Conservation (phyloP, 768 basidiomycete genomes). For the Leccinum uliginosum region DNA sequence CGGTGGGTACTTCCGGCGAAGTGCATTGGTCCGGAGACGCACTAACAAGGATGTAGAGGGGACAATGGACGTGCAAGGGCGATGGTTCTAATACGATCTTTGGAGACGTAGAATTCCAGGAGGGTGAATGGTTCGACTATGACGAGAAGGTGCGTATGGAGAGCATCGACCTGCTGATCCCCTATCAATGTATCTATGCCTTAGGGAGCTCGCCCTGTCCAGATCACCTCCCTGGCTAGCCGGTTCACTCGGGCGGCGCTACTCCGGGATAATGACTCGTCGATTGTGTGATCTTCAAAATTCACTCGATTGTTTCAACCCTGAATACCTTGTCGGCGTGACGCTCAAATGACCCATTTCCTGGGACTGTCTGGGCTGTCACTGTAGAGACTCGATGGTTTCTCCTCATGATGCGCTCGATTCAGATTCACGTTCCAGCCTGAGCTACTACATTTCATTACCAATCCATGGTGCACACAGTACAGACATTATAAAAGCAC, state of each 20-base stretch:
- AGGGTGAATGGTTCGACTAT: conserved; percentile 77
- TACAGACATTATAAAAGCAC: conserved; percentile 34
- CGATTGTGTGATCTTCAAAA: neutral
- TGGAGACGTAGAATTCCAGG: conserved; percentile 49
- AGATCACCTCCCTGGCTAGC: conserved; percentile 63
- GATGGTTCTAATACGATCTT: conserved; percentile 52
- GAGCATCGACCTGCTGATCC: neutral
- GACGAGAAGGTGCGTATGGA: conserved; percentile 70
- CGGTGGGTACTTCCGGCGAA: conserved; percentile 40
- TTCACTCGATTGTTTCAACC: neutral
- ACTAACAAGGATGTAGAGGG: conserved; percentile 41
- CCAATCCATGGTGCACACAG: conserved; percentile 18
- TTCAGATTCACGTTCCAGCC: conserved; percentile 30
- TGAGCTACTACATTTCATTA: conserved; percentile 29
- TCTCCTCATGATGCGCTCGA: neutral
- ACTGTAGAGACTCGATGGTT: neutral
- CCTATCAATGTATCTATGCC: conserved; percentile 1
- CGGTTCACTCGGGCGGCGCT: conserved; percentile 60
- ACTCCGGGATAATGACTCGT: neutral
- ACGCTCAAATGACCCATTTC: neutral
- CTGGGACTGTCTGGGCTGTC: neutral
- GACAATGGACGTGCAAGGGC: conserved; percentile 74
- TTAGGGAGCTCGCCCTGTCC: conserved; percentile 61
- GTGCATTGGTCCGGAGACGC: neutral
- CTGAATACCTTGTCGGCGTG: no score